Evolutionary conservation across 495 filamentous ascomycete species (phyloP), one percentile per base, ranked within the genome.

Genomic region (Articulospora tetracladia): DNA sequence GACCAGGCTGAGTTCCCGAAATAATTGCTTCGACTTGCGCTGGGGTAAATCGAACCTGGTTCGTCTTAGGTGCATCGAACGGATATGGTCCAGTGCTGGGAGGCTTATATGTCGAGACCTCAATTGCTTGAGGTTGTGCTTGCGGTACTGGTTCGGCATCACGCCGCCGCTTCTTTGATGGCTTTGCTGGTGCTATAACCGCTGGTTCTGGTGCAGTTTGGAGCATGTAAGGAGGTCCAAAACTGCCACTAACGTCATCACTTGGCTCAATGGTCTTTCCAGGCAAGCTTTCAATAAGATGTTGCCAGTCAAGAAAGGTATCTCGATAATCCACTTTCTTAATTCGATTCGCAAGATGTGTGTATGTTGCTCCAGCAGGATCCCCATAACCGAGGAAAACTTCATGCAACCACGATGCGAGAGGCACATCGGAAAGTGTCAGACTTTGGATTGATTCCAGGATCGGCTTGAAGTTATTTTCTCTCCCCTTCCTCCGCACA

Each of bases 381-480:
- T 98, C 92, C 24, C 95, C 94, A 75, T 93, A 97, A 7, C 94
- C 94, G 17, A 99, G 80, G 75, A 99, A 98, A 7, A 97, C 93
- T 56, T 98, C 94, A 66, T 96, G 91, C 28, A 99, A 76, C 94
- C 94, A 99, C 13, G 87, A 81, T 2, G 95, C 92, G 41, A 97
- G 82, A 8, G 90, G 86, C 24, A 95, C 85, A 60, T 96, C 89
- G 1, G 92, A 91, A 26, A 96, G 80, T 3, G 91, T 87, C 25
- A 99, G 82, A 51, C 85, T 89, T 67, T 87, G 87, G 68, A 99
- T 94, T 0, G 92, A 96, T 60, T 96, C 89, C 19, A 99, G 77
- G 20, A 98, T 86, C 11, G 92, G 86, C 67, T 91, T 97, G 82
- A 97, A 99, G 71, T 98, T 99, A 70, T 99, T 99, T 69, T 98